Percentiles rank a stretch among this genome's conserved stretches.
Evolutionary conservation across 495 filamentous ascomycete species (phyloP).

Genomic region (Aspergillus olivimuriae): DNA sequence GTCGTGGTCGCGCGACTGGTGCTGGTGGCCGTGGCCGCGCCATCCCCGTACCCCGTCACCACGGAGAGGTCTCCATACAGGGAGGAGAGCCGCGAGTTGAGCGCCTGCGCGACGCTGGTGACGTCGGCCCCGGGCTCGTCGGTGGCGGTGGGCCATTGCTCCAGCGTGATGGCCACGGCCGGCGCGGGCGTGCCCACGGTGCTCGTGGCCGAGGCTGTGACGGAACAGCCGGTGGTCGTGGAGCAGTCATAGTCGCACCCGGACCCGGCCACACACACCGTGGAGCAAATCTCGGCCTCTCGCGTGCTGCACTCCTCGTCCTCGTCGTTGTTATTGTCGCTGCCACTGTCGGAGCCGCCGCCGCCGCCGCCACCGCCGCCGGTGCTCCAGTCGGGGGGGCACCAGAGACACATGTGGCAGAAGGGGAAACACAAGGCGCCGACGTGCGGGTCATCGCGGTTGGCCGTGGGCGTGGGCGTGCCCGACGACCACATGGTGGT

Average conservation of each 20-base stretch:
- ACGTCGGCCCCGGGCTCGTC: background rate
- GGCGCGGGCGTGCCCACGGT: background rate
- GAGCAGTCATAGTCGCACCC: background rate
- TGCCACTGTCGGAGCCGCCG: background rate
- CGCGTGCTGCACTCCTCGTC: background rate
- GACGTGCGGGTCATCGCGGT: background rate
- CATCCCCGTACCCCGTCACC: too few relatives aligned
- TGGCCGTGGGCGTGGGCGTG: background rate
- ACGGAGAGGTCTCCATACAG: too few relatives aligned
- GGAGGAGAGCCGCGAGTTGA: too few relatives aligned
- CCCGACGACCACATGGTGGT: background rate
- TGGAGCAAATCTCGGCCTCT: background rate
- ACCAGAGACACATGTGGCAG: background rate
- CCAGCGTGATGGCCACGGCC: background rate
- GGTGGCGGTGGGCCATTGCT: background rate
- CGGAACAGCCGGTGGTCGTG: background rate
- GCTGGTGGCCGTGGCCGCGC: too few relatives aligned
- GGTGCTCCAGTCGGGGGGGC: background rate
- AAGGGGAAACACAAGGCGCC: background rate
- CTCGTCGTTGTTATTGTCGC: background rate
- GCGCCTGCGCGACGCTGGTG: too few relatives aligned
- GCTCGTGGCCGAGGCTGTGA: background rate
- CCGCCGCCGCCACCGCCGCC: background rate
- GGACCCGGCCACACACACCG: background rate
- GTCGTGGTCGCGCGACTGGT: too few relatives aligned